Evolutionary conservation across 371 early-diverging fungal species (phyloP), one percentile per base, ranked within the genome.

Genomic region (Lichtheimia corymbifera): DNA sequence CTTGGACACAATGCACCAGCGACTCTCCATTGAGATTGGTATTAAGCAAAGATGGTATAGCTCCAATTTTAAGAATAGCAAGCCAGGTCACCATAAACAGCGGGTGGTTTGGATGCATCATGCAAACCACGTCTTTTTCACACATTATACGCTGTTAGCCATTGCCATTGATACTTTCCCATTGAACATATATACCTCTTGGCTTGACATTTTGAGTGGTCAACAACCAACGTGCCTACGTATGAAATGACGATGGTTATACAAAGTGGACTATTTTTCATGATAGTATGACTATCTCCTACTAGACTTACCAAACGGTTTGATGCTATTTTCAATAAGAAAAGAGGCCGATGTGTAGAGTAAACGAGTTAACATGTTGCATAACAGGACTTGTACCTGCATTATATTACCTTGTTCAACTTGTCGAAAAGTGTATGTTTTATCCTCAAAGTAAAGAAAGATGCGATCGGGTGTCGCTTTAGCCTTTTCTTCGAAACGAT

Each of bases 81-180:
- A 65, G 65, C 20, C 60, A 58, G 0, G 53, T 25, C 18, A 71
- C 58, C 24, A 61, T 59, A 44, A 74, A 71, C 2, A 65, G 55
- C 5, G 75, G 75, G 18, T 66, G 67, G 55, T 74, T 74, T 44
- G 66, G 72, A 35, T 62, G 56, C 70, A 71, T 71, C 70, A 71
- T 66, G 47, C 69, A 68, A 5, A 74, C 72, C 13, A 69, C 60
- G 43, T 74, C 75, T 72, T 54, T 54, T 54, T 54, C 30, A 28
- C 30, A n/a, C 11, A 58, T 28, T 4, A 17, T 30, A 15, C 40
- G 5, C 41, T 28, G 41, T n/a, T 55, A 28, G 45, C 28, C 25
- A 40, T 57, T 27, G n/a, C 28, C 28, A 25, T 25, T 17, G 12
- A n/a, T 7, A 20, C n/a, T 18, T 56, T 22, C 17, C 28, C 20